phyloP scores from a whole-genome alignment of 73 alveolate genomes.

The Stentor roeselii region DNA sequence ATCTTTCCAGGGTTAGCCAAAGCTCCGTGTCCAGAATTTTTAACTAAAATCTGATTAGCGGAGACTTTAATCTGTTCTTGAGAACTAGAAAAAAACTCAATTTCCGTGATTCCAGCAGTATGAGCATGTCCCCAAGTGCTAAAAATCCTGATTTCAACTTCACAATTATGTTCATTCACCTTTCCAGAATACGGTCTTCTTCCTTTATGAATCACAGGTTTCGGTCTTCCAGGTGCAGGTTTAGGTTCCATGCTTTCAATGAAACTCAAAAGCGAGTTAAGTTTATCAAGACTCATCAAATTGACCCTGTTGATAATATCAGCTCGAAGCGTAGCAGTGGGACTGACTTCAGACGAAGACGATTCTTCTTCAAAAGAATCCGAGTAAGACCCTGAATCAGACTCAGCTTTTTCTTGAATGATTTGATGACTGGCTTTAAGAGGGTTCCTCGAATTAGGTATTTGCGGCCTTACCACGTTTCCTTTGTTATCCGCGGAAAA shows the following conservation, averaged over 20 bases:
- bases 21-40: conserved; percentile 54
- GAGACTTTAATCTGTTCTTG: conserved; percentile 46
- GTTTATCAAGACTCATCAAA: not conserved
- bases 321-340: not conserved
- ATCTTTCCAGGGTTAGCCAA: conserved; percentile 44
- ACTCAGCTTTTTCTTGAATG: not conserved
- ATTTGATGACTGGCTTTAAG: not conserved
- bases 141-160: conserved; percentile 47
- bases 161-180: not conserved
- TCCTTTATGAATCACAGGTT: conserved; percentile 17
- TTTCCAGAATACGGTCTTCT: conserved; percentile 17
- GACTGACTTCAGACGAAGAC: not conserved
- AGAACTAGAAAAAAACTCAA: conserved; percentile 48
- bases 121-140: conserved; percentile 81
- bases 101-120: conserved; percentile 76
- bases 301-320: not conserved
- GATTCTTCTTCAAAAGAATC: conserved; percentile 31
- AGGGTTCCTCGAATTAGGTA: no score
- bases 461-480: no score
- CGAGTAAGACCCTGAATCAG: not conserved
- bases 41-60: conserved; percentile 52
- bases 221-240: conserved; percentile 9
- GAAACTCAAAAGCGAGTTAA: not conserved
- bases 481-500: no score
- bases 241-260: not conserved